Percentiles rank a stretch among this genome's conserved stretches.
Conservation (phyloP, 78 protist species). For the Dictyostelium discoideum region dicty_2.7 NC_007090.3:129501-130000, state of each 20-base stretch:
- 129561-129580: not conserved
- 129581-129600: not conserved
- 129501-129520: conserved; percentile 1
- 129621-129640: not conserved
- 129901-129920: conserved; percentile 25
- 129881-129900: conserved; percentile 33
- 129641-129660: conserved; percentile 17
- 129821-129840: conserved; percentile 30
- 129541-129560: not conserved
- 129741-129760: conserved; percentile 7
- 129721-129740: not conserved
- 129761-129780: not conserved
- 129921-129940: conserved; percentile 12
- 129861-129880: conserved; percentile 51
- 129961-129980: conserved; percentile 20
- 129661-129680: not conserved
- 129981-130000: conserved; percentile 50
- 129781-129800: not conserved
- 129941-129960: not conserved
- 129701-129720: not conserved
- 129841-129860: conserved; percentile 51
- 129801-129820: not conserved
- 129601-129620: conserved; percentile 2
- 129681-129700: not conserved
- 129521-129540: conserved; percentile 3